Base-by-base conservation (phyloP, 176 grass and related monocot genomes). In the Tuctoria greenei region DNA sequence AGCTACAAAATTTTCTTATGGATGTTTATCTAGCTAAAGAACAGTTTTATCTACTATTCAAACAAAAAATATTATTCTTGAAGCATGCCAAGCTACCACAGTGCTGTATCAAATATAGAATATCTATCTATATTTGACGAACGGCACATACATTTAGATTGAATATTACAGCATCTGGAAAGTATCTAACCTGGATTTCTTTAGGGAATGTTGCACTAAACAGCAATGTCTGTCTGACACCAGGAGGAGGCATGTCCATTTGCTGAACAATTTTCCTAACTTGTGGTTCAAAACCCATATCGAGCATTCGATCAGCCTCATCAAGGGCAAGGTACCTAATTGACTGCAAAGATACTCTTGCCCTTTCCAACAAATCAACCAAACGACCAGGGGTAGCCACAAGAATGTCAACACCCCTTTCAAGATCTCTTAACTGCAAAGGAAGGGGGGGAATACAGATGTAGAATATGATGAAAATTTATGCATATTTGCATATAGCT, bases 231-330 rank as follows among this genome's bases (percentile, higher is more conserved):
- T 99, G 95, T 54, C 92, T 93, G 16, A 47, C 76, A 74, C 95
- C 87, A 42, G 59, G 89, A 64, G 74, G 71, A 38, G 95, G 92
- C 95, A 99, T 99, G 80, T 95, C 92, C 83, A 91, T 90, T 82
- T 99, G 95, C 85, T 99, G 89, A 57, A 99, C 95, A 51, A 99
- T 99, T 61, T 82, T 99, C 64, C 95, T 64, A 71, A 99, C 91
- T 79, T 99, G 95, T 66, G 95, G 95, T 77, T 99, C 95, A 77
- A 99, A 99, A 67, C 95, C 95, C 95, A 99, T 99, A 50, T 99
- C 95, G 67, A 99, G 89, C 95, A 99, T 99, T 85, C 95, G 91
- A 75, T 99, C 95, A 24, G 95, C 95, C 81, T 99, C 95, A 64
- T 99, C 95, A 64, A 99, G 89, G 5, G 95, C 92, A 63, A 99